A percentile compares a stretch with the other conserved stretches of the same genome.
phyloP scores from a whole-genome alignment of 2,329 filamentous ascomycete species.

The Chaetomium sp. region DNA sequence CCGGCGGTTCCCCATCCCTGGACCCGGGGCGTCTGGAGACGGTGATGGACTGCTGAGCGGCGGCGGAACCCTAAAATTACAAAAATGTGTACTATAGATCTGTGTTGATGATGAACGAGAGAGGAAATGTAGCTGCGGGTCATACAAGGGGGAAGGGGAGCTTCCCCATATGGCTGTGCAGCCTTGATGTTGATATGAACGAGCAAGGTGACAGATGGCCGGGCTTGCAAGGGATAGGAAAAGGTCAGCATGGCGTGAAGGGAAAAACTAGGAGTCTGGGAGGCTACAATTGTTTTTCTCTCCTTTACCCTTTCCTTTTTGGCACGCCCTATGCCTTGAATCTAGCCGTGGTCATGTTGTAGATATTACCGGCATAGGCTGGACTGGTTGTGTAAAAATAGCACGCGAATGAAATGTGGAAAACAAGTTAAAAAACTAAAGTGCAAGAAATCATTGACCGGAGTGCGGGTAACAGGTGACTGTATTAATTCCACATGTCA shows the following conservation, averaged over 20 bases:
- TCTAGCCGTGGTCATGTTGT: conserved; percentile 4
- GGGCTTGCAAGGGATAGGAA: background rate
- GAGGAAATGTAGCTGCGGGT: background rate
- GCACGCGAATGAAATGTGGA: background rate
- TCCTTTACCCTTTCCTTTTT: background rate
- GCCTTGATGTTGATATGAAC: no score
- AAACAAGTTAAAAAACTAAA: background rate
- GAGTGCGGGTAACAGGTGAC: background rate
- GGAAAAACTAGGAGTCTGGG: background rate
- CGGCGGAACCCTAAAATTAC: background rate
- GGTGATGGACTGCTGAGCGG: no score
- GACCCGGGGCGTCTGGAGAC: no score
- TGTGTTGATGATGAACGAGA: conserved; percentile 1
- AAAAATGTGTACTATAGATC: conserved; percentile 15
- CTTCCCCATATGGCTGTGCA: no score
- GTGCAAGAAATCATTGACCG: background rate
- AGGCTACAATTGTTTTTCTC: background rate
- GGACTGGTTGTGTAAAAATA: no score
- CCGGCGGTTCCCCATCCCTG: background rate
- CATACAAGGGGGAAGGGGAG: background rate
- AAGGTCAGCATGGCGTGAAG: background rate
- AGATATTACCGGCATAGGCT: conserved; percentile 4
- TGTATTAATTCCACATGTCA: no score
- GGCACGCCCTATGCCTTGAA: background rate
- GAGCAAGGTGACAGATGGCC: no score